phyloP scores from a whole-genome alignment of 179 eudicot genomes.

The Gypsophila paniculata region DNA sequence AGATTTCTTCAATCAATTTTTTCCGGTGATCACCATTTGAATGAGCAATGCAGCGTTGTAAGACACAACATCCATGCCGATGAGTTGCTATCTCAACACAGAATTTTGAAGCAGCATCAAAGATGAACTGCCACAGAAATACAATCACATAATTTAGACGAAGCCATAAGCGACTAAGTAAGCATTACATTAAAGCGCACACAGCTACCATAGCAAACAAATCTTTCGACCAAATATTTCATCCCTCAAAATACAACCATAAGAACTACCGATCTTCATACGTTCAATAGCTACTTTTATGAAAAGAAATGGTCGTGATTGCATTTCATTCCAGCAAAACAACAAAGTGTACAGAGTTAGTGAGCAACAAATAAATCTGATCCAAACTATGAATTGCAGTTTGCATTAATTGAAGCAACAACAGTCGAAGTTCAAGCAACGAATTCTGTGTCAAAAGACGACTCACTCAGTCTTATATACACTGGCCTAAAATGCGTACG shows the following conservation, averaged over 20 bases:
- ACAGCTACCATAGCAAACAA: neutral
- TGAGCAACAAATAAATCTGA: neutral
- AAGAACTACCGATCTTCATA: too few relatives aligned
- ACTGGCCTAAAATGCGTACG: neutral
- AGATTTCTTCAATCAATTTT: slow-evolving; percentile 57
- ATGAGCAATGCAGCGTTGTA: slow-evolving; percentile 70
- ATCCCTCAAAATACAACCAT: too few relatives aligned
- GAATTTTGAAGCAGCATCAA: slow-evolving; percentile 69
- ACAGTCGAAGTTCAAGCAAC: neutral
- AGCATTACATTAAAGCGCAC: neutral
- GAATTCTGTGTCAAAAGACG: too few relatives aligned
- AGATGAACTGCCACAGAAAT: slow-evolving; percentile 59
- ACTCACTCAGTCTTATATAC: neutral
- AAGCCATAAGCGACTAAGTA: neutral
- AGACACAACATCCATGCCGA: slow-evolving; percentile 88
- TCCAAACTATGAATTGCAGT: neutral
- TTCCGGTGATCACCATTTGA: slow-evolving; percentile 54
- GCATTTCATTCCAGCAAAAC: neutral
- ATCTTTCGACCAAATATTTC: neutral
- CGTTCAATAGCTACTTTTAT: too few relatives aligned
- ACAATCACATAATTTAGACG: neutral
- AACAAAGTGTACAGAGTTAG: neutral
- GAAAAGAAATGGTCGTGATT: neutral
- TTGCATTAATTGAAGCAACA: neutral
- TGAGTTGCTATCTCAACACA: slow-evolving; percentile 85